Base-by-base conservation (phyloP, 2,329 filamentous ascomycete species). In the Apiospora phragmitis region DNA sequence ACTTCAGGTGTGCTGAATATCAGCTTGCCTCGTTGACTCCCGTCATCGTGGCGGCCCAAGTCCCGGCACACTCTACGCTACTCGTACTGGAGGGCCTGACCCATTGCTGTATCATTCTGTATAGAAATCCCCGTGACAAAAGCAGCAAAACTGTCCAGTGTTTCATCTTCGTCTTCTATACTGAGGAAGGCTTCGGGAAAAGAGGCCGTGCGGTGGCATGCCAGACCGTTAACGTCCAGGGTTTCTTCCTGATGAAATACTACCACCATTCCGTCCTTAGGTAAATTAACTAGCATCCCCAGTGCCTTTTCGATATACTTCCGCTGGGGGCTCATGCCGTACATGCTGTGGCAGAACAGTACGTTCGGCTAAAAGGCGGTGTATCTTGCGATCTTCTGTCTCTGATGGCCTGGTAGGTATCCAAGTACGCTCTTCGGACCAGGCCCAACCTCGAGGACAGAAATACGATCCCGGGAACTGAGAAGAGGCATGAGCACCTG, bases 321-420 rank as follows among this genome's bases (percentile, higher is more conserved):
- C n/a, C 72, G 74, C 73, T 88, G 86, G 2, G 82, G 81, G 0
- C 81, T 81, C 85, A 91, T 87, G 71, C 87, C 88, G 73, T 91
- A 90, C 85, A 91, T 85, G 79, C 89, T 90, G 76, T 91, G 89
- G 73, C 88, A 91, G 78, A 91, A 88, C 32, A 85, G 68, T 0
- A 4, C 14, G 70, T 86, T 89, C 1, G 86, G 86, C 76, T 91
- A 88, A 70, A 86, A 86, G 26, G 88, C 88, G 71, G 77, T 75
- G 74, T 91, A 91, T 74, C 66, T 84, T 9, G n/a, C 80, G 70
- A 91, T 77, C 65, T 82, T 86, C 6, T 73, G 74, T 77, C 82
- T 84, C 47, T 85, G 67, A 72, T 38, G 41, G 11, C 42, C 18
- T 3, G 88, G 86, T 24, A 91, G 79, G 75, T 82, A 68, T 70